Evolutionary conservation across 2,329 filamentous ascomycete species (phyloP).

Genomic region (Calonectria hongkongensis): DNA sequence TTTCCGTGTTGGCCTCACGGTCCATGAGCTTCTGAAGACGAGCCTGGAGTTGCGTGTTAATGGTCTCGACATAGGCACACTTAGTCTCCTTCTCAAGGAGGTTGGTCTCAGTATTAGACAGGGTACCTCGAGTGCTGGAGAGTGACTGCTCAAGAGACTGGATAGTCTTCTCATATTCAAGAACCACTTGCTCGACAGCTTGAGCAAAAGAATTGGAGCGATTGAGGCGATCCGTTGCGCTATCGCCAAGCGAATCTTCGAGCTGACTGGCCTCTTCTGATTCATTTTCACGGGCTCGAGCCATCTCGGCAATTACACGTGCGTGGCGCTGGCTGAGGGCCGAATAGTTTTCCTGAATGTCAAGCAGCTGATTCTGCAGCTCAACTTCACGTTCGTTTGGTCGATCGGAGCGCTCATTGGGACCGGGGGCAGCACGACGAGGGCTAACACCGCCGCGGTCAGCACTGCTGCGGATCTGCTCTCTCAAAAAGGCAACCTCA

Average conservation of each 20-base stretch:
- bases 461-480: constrained; percentile 92
- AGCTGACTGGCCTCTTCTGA: constrained; percentile 73
- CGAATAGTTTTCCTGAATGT: constrained; percentile 95
- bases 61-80: constrained; percentile 93
- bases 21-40: constrained; percentile 95
- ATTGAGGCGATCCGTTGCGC: constrained; percentile 89
- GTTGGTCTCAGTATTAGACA: constrained; percentile 89
- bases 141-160: constrained; percentile 94
- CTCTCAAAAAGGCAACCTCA: constrained; percentile 93
- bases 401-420: constrained; percentile 84
- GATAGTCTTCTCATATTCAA: constrained; percentile 99
- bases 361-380: constrained; percentile 93
- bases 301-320: constrained; percentile 95
- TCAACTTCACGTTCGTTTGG: constrained; percentile 90
- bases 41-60: constrained; percentile 91
- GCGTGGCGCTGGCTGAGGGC: constrained; percentile 94
- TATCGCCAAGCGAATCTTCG: constrained; percentile 80
- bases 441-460: constrained; percentile 72
- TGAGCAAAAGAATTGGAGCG: constrained; percentile 97
- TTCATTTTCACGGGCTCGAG: constrained; percentile 86
- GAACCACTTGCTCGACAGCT: constrained; percentile 94
- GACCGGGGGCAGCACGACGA: constrained; percentile 70
- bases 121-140: constrained; percentile 87
- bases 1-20: constrained; percentile 92
- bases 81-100: constrained; percentile 95